phyloP scores from a whole-genome alignment of 2,329 filamentous ascomycete genomes.

The Xylariaceae sp. region DNA sequence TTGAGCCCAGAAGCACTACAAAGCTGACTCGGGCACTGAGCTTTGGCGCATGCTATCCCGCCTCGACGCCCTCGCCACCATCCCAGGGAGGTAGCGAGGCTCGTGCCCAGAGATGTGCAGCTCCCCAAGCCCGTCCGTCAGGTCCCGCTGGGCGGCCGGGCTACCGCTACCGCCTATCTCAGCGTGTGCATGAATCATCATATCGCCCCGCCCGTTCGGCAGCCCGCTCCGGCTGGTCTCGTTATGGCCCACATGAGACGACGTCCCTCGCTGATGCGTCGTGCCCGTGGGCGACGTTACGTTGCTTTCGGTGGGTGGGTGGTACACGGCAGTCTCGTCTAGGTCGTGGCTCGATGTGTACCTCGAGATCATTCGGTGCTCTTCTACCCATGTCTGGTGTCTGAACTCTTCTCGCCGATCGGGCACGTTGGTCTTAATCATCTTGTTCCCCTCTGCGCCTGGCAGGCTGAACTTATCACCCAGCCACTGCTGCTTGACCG shows the following conservation, averaged over 20 bases:
- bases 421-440: constrained; percentile 94
- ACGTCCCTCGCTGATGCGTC: constrained; percentile 9
- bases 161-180: constrained; percentile 12
- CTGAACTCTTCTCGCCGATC: constrained; percentile 88
- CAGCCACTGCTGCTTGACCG: constrained; percentile 88
- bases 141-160: neutral
- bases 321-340: constrained; percentile 23
- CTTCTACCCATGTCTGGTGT: constrained; percentile 78
- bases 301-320: constrained; percentile 10
- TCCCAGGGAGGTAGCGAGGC: constrained; percentile 68
- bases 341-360: constrained; percentile 26
- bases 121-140: constrained; percentile 35
- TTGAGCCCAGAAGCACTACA: no score
- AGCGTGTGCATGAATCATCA: constrained; percentile 7
- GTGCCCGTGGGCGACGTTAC: constrained; percentile 25
- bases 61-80: constrained; percentile 53
- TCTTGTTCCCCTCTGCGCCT: constrained; percentile 80
- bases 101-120: constrained; percentile 55
- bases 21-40: constrained; percentile 38
- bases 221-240: constrained; percentile 14
- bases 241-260: constrained; percentile 3
- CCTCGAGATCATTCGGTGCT: constrained; percentile 60
- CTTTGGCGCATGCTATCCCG: constrained; percentile 39
- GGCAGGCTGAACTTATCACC: constrained; percentile 73
- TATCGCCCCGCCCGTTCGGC: constrained; percentile 14